phyloP scores from a whole-genome alignment of 805 yeast species.

The Kurtzmaniella cleridarum region DNA sequence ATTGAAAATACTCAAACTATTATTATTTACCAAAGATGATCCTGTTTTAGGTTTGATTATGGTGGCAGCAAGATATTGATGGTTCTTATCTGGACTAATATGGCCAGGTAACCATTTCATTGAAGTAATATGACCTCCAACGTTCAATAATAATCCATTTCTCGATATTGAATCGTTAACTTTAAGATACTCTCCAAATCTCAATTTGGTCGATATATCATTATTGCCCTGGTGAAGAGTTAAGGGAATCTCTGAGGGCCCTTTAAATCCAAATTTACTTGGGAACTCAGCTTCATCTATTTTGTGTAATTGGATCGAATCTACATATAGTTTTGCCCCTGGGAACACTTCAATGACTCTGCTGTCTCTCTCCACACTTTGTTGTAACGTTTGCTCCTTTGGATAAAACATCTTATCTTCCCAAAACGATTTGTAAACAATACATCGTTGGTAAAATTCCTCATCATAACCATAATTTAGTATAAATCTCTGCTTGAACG shows the following conservation, averaged over 20 bases:
- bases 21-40: conserved; percentile 15
- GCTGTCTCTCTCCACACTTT: conserved; percentile 2
- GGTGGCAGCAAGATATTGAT: conserved; percentile 47
- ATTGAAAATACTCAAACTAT: conserved; percentile 28
- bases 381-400: conserved; percentile 17
- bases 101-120: conserved; percentile 45
- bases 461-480: conserved; percentile 47
- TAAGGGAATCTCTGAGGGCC: conserved; percentile 4
- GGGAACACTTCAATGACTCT: neutral
- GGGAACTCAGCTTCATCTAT: neutral
- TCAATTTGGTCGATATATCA: conserved; percentile 1
- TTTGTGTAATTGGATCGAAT: neutral
- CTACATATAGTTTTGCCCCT: neutral
- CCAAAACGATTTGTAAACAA: conserved; percentile 46
- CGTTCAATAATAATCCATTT: conserved; percentile 38
- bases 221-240: conserved; percentile 8
- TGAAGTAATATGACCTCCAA: conserved; percentile 50
- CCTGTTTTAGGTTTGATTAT: conserved; percentile 27
- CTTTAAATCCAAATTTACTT: neutral
- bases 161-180: conserved; percentile 11
- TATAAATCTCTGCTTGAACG: conserved; percentile 27
- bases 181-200: conserved; percentile 8
- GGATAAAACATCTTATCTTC: conserved; percentile 41
- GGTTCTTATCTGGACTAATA: conserved; percentile 6
- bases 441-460: conserved; percentile 33